These are phyloP conservation scores for Hypoxylon rubiginosum DNA, from an alignment of 2,329 filamentous ascomycete genomes.

Conservation along the genomic window DNA sequence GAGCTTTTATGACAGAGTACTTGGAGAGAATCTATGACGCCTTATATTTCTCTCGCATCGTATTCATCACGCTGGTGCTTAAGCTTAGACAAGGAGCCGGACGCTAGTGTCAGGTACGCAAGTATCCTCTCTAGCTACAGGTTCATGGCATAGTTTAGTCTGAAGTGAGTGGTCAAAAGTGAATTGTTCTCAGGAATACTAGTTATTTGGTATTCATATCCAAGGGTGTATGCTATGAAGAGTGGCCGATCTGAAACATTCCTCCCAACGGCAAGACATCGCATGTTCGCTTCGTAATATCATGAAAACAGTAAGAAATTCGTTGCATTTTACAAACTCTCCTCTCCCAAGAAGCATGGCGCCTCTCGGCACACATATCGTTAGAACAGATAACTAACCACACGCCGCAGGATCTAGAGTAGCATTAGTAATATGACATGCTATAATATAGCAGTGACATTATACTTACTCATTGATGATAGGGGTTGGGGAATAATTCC, in stretches of 20 bases:
- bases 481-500: constrained; percentile 34
- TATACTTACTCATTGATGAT: constrained; percentile 23
- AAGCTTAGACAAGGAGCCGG: constrained; percentile 6
- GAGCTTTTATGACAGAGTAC: neutral
- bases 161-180: neutral
- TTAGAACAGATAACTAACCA: neutral
- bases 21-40: constrained; percentile 24
- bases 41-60: constrained; percentile 1
- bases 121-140: neutral
- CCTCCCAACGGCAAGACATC: no score
- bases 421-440: neutral
- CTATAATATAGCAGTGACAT: neutral
- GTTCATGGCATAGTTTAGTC: neutral
- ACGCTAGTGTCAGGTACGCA: neutral
- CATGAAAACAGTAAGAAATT: neutral
- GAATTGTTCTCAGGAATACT: neutral
- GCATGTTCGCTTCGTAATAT: neutral
- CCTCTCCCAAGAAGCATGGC: neutral
- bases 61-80: neutral
- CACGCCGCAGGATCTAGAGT: constrained; percentile 6
- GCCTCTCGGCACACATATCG: neutral
- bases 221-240: neutral
- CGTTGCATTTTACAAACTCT: neutral
- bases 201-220: neutral
- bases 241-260: no score